Evolutionary conservation across 2,329 filamentous ascomycete genomes (phyloP).

Genomic region (Sporothrix phasma): DNA sequence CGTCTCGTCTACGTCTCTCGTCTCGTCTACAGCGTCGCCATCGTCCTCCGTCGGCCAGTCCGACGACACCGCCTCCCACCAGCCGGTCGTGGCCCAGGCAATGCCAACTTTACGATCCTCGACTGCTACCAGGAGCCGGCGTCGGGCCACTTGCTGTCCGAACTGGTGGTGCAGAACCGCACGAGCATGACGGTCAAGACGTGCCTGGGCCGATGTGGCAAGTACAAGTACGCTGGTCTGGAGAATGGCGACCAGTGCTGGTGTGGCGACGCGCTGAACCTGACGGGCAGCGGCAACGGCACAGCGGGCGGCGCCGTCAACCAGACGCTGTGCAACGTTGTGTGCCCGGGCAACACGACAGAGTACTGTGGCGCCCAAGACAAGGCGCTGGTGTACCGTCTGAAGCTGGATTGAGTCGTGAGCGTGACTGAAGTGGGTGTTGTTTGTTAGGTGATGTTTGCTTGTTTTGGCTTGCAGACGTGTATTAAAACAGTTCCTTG

Average conservation of each 20-base stretch:
- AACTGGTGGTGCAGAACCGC: constrained; percentile 6
- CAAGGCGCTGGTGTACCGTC: constrained; percentile 17
- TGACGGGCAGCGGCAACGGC: constrained; percentile 19
- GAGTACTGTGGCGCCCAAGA: constrained; percentile 15
- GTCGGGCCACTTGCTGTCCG: constrained; percentile 15
- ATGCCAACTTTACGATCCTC: constrained; percentile 20
- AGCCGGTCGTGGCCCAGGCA: constrained; percentile 6
- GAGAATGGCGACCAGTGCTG: constrained; percentile 33
- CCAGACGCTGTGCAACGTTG: constrained; percentile 9
- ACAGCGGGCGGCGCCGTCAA: neutral
- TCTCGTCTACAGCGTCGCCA: neutral
- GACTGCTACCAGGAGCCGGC: constrained; percentile 20
- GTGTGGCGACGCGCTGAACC: constrained; percentile 26
- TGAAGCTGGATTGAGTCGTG: neutral
- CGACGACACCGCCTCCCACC: neutral
- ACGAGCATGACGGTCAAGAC: constrained; percentile 24
- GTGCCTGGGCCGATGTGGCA: constrained; percentile 25
- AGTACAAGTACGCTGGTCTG: constrained; percentile 29
- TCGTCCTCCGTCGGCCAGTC: neutral
- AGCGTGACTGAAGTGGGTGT: neutral
- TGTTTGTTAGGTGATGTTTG: neutral
- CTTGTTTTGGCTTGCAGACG: neutral
- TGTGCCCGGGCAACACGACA: constrained; percentile 16
- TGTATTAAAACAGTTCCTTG: neutral
- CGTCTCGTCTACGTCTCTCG: neutral